Conservation (phyloP, 2,329 filamentous ascomycete species). For the Calycina herbarum region DNA sequence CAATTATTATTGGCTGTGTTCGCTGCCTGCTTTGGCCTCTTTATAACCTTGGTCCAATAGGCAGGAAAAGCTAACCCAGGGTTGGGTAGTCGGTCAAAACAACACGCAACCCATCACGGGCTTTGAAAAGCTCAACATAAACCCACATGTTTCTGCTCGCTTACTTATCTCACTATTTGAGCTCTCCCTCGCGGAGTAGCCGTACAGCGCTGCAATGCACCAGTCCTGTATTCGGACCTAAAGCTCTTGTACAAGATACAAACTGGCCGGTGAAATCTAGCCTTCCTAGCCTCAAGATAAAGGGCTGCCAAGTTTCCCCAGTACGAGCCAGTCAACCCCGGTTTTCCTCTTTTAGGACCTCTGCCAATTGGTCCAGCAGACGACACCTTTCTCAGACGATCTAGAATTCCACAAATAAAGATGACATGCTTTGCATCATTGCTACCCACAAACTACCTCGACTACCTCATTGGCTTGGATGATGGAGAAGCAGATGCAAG, state of each 20-base stretch:
- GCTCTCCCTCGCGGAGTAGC: neutral
- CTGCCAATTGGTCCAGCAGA: neutral
- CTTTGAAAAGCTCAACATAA: neutral
- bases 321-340: neutral
- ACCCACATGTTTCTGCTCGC: neutral
- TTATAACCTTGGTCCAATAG: neutral
- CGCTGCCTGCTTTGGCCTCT: neutral
- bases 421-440: slow-evolving; percentile 2
- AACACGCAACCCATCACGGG: too few relatives aligned
- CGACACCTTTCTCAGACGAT: neutral
- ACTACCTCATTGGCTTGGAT: slow-evolving; percentile 1
- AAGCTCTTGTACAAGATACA: neutral
- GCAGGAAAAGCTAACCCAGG: neutral
- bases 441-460: neutral
- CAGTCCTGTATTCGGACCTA: neutral
- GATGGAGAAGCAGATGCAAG: neutral
- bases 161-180: neutral
- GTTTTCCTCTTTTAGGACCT: neutral
- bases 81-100: too few relatives aligned
- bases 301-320: slow-evolving; percentile 5
- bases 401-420: slow-evolving; percentile 3
- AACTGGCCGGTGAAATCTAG: neutral
- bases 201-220: neutral
- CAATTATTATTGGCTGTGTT: neutral
- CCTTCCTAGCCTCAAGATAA: neutral